Evolutionary conservation across 768 basidiomycete species (phyloP), one percentile per base, ranked within the genome.

Genomic region (Strobilomyces dryophilus): DNA sequence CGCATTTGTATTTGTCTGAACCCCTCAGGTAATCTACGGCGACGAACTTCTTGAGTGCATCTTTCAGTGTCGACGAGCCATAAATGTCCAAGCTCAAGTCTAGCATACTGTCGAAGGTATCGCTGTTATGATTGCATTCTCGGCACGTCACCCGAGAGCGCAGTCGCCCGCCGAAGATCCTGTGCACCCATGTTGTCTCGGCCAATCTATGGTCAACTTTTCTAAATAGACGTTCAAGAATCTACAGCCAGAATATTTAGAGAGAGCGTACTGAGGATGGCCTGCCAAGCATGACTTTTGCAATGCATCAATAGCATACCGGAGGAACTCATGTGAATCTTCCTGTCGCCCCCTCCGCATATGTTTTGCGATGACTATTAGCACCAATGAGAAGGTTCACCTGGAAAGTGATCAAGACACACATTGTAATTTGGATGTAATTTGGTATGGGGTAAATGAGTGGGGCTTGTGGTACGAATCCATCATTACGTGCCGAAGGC

Each of bases 281-380:
- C 86, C 89, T 44, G 80, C 79, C 52, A 95, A 74, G 66, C 87
- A 90, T 8, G 88, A 81, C 63, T 85, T 89, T 70, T 98, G 97
- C 48, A 98, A 71, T 26, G 86, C 88, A 63, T 99, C 97, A 29
- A 98, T 84, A 18, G 87, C 85, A 69, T 95, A 97, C 31, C 97
- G 85, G 45, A 99, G 83, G 65, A 98, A 98, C 70, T 99, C 97
- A 66, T 99, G 97, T 9, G 97, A 85, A 67, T 99, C 97, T 66
- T 99, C 97, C 68, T 99, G 97, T 60, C 92, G 76, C n/a, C 92
- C 93, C 70, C 74, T 81, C 39, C 86, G 83, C 83, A 98, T 84
- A 62, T 91, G 85, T 67, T 93, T 94, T 15, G 94, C 94, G 54
- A 98, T 94, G 8, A 76, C 93, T 98, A 45, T 40, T 34, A 32